Evolutionary conservation across 2,329 filamentous ascomycete genomes (phyloP), one percentile per base, ranked within the genome.

Genomic region (Fusarium heterosporum): DNA sequence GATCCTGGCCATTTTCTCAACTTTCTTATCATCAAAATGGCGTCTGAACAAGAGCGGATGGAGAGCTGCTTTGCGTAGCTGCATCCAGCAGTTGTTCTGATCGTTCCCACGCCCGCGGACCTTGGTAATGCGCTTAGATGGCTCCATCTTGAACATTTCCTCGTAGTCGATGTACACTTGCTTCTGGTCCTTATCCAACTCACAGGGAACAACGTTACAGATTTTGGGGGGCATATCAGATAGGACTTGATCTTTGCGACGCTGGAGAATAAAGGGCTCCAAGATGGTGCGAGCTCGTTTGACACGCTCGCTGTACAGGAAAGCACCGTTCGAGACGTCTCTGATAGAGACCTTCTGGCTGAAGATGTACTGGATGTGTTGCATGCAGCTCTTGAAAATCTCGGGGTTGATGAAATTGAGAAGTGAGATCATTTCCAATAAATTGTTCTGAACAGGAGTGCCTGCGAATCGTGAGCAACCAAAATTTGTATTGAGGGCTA

Each of bases 201-300:
- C 87, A 77, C 95, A 97, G 73, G 91, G 90, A 63, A 94, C 89
- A 2, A 97, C 89, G 5, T 88, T 87, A 61, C 89, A 88, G 12
- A 86, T 88, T 81, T 98, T 98, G 50, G 84, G 83, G 0, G 96
- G 94, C 66, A 99, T 85, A 73, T 96, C 91, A 45, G 82, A 82
- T n/a, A 98, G 84, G 10, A 97, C 94, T 73, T 98, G 93, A 47
- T 92, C 88, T 81, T 99, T 99, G 80, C 96, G 95, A 9, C 96
- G 88, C 65, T 97, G 93, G 4, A 99, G 82, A 53, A 99, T 96
- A 75, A 99, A 99, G 0, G 96, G 96, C 25, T 94, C 93, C 73
- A 99, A 88, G 83, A 99, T 99, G 1, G 91, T 93, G 54, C 94
- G 89, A 3, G 96, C 96, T 42, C 94, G 87, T 57, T 88, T 87